A percentile compares a stretch with the other conserved stretches of the same genome.
Conservation (phyloP, 257 asterid genomes). For the Primulina huaijiensis region DNA sequence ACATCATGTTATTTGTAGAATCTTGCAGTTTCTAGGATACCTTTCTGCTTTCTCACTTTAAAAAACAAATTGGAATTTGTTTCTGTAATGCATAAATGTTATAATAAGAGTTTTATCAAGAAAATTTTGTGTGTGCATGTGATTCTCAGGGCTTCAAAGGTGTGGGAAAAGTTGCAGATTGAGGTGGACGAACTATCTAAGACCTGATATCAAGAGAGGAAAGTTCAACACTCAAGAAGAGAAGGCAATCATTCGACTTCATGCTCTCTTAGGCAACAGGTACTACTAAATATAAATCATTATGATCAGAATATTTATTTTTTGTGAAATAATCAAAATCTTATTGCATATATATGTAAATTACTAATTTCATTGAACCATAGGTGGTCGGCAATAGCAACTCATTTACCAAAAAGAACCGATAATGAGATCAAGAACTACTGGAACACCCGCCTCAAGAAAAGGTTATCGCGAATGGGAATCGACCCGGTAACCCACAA, state of each 20-base stretch:
- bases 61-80: too few relatives aligned
- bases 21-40: too few relatives aligned
- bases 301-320: neutral
- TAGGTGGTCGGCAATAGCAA: conserved; percentile 63
- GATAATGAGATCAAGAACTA: conserved; percentile 56
- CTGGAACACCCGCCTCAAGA: conserved; percentile 62
- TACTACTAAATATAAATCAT: conserved; percentile 1
- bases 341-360: neutral
- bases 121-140: neutral
- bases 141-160: conserved; percentile 42
- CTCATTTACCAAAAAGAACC: conserved; percentile 45
- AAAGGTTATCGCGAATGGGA: conserved; percentile 51
- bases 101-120: neutral
- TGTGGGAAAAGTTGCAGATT: conserved; percentile 62
- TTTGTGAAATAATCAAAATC: too few relatives aligned
- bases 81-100: too few relatives aligned
- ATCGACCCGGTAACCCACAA: conserved; percentile 59
- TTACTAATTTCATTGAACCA: neutral
- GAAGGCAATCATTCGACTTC: conserved; percentile 53
- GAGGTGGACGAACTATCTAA: conserved; percentile 54
- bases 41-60: too few relatives aligned
- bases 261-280: conserved; percentile 65
- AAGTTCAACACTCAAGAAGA: conserved; percentile 55
- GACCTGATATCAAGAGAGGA: conserved; percentile 55
- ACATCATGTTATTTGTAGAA: neutral